Evolutionary conservation across 768 basidiomycete genomes (phyloP), one percentile per base, ranked within the genome.

Genomic region (Hypsizygus marmoreus): DNA sequence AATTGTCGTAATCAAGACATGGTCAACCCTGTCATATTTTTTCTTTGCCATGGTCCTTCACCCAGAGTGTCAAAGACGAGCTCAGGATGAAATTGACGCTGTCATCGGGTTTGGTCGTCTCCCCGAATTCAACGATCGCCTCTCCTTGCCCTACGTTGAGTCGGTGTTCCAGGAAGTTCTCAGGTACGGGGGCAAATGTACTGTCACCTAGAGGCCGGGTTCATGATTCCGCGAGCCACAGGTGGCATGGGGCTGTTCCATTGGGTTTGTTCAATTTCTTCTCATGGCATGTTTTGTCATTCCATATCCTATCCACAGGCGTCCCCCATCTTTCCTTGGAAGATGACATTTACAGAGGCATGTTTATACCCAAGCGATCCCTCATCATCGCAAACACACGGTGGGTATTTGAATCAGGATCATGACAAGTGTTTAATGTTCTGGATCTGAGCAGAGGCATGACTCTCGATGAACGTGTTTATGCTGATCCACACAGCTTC

Each of bases 1-100:
- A 11, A 31, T 17, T 4, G 17, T 7, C 6, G 5, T 26, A 1
- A 17, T 36, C 4, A 47, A 35, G 50, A 51, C 50, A 2, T 46
- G 26, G 9, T 22, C 34, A 17, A 33, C 53, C 13, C 40, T 62
- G 0, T 44, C 63, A 1, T 23, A 45, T 8, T 64, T 62, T 25
- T 51, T 68, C 20, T 46, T 63, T 16, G 60, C 56, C 3, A 68
- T 66, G 64, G 29, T 57, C 2, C 45, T 60, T 14, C 34, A 60
- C 47, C 67, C 61, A 6, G 58, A 61, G 7, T 32, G 49, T 19
- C 65, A 64, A 48, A 23, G 28, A n/a, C 37, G 31, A 16, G 62
- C 63, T 10, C 67, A 65, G 44, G 46, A 50, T 5, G 66, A 68
- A 44, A 54, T 68, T 23, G 66, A 65, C 40, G 13, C 34, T 8